Percentiles rank a stretch among this genome's conserved stretches.
phyloP scores from a whole-genome alignment of 345 rosid species.

The Stellera chamaejasme region DNA sequence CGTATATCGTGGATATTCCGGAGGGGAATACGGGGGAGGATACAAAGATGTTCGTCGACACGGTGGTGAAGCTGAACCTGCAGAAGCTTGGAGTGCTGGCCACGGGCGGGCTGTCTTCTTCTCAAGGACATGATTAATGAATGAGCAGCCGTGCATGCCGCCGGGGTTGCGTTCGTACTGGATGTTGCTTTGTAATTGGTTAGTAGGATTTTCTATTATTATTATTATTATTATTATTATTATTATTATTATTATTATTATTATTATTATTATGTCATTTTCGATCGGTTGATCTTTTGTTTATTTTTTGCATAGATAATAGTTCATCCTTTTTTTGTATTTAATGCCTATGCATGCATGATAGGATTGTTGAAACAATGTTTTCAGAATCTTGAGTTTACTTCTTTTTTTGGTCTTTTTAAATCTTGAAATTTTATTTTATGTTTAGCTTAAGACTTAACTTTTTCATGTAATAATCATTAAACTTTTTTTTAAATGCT shows the following conservation, averaged over 20 bases:
- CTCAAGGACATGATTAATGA: slow-evolving; percentile 32
- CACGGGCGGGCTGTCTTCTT: slow-evolving; percentile 15
- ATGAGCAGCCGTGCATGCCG: too few species aligned
- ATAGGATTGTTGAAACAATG: too few species aligned
- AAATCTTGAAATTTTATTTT: too few species aligned
- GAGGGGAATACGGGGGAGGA: slow-evolving; percentile 70
- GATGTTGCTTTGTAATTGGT: not conserved
- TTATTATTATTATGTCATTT: not conserved
- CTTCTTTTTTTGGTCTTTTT: too few species aligned
- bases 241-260: not conserved
- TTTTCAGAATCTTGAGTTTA: too few species aligned
- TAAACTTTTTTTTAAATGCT: too few species aligned
- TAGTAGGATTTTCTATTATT: not conserved
- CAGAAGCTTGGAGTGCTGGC: slow-evolving; percentile 73
- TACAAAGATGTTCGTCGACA: slow-evolving; percentile 81
- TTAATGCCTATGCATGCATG: too few species aligned
- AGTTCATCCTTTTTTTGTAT: too few species aligned
- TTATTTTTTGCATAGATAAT: not conserved
- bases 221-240: not conserved
- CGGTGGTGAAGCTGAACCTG: slow-evolving; percentile 87
- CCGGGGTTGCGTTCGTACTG: not conserved
- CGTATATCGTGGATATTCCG: slow-evolving; percentile 76
- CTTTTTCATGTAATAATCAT: too few species aligned
- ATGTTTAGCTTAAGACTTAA: too few species aligned
- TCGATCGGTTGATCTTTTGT: not conserved